Evolutionary conservation across 768 basidiomycete species (phyloP), one percentile per base, ranked within the genome.

Genomic region (Lactifluus subvellereus): DNA sequence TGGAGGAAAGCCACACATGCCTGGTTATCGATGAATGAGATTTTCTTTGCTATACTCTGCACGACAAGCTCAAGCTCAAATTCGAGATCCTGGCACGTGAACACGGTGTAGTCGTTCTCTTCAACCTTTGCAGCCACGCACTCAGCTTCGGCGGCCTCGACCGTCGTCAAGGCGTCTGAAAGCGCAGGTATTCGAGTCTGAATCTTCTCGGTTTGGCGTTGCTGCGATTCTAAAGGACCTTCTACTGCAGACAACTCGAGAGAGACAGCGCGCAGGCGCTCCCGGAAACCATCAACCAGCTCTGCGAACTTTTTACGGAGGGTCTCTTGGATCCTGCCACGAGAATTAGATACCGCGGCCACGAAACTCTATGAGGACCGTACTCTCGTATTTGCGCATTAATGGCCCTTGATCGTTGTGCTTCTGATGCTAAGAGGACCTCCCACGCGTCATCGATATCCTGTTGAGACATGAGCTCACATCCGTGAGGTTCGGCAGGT

Each of bases 11-110:
- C 3, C 9, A 54, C 42, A 64, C 80, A 55, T 49, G 87, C 95
- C 81, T 98, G 96, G 73, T 98, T 98, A 69, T 98, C 94, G 58
- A 97, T 89, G 73, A 98, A 98, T 0, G 88, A 84, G n/a, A 95
- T 84, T 79, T 97, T 93, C 80, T 92, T 93, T 22, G 81, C 80
- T 20, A 97, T 82, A 42, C 86, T 88, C 69, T 89, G 88, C 49
- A 86, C 82, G 22, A 96, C 80, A 13, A 94, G 78, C 71, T 88
- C 88, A 1, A 94, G 79, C 74, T 98, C 95, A 67, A 94, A 97
- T 61, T 87, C 86, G 47, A 97, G 79, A 72, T 98, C 95, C 73
- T 92, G 89, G 66, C 80, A 85, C 4, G 90, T 91, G 70, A 95
- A 89, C 2, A 96, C 84, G 0, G 94, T 96, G 72, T 95, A 91